Conservation (phyloP, 257 asterid genomes). For the Vinca minor region DNA sequence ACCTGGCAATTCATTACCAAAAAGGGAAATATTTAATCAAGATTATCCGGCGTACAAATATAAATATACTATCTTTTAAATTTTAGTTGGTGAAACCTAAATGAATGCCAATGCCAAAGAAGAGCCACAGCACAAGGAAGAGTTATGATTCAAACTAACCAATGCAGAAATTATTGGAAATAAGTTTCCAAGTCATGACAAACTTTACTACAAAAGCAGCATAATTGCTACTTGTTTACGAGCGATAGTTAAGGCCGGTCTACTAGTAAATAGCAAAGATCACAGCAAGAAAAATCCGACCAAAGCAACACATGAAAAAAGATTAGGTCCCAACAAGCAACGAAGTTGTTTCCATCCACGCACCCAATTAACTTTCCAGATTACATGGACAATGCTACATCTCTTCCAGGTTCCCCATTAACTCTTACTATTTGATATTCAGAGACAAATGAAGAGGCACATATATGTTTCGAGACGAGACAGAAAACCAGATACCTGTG, state of each 20-base stretch:
- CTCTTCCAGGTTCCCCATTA: background rate
- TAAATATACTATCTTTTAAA: background rate
- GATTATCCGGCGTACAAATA: background rate
- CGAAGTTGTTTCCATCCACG: background rate
- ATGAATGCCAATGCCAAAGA: too few species aligned
- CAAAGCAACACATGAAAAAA: background rate
- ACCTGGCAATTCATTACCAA: slow-evolving; percentile 46
- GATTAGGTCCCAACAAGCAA: background rate
- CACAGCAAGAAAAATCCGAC: background rate
- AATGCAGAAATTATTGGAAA: background rate
- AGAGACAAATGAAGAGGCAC: background rate
- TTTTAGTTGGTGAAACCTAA: too few species aligned
- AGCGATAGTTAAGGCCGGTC: background rate
- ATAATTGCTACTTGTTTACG: background rate
- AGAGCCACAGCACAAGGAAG: background rate
- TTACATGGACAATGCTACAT: background rate
- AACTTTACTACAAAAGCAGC: background rate
- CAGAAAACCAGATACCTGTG: slow-evolving; percentile 41
- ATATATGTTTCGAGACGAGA: background rate
- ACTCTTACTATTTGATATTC: background rate
- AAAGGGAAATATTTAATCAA: background rate
- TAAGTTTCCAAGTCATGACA: background rate
- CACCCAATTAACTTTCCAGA: background rate
- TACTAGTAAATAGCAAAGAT: background rate
- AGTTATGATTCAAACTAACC: background rate